A percentile compares a stretch with the other conserved stretches of the same genome.
phyloP scores from a whole-genome alignment of 2,329 filamentous ascomycete species.

The Diaporthe vaccinii region DNA sequence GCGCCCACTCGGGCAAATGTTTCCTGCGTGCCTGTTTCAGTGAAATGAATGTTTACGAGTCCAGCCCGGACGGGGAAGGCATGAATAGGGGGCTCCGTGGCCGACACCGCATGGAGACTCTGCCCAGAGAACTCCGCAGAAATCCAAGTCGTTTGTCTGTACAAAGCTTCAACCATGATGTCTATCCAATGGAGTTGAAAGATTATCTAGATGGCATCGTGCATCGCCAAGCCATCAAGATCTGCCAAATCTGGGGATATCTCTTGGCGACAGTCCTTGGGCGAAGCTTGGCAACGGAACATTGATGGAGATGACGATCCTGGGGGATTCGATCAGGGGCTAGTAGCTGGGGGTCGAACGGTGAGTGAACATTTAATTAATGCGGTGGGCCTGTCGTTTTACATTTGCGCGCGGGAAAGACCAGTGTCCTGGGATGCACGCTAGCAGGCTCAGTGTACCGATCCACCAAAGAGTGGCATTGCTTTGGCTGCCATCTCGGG shows the following conservation, averaged over 20 bases:
- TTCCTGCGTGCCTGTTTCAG: slow-evolving; percentile 33
- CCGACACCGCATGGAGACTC: background rate
- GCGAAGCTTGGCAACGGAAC: slow-evolving; percentile 14
- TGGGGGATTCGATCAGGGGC: background rate
- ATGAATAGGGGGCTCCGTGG: background rate
- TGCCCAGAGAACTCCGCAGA: background rate
- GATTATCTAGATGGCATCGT: background rate
- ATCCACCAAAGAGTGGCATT: background rate
- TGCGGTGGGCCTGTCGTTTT: slow-evolving; percentile 14
- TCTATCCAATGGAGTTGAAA: background rate
- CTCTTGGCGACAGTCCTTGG: slow-evolving; percentile 19
- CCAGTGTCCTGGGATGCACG: background rate
- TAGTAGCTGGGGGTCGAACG: background rate
- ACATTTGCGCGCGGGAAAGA: background rate
- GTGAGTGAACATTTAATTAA: slow-evolving; percentile 26
- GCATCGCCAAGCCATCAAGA: slow-evolving; percentile 5
- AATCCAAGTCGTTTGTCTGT: background rate
- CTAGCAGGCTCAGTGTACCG: background rate
- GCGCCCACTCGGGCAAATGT: slow-evolving; percentile 32
- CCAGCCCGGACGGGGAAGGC: background rate
- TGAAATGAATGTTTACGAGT: slow-evolving; percentile 33
- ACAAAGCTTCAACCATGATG: too few species aligned
- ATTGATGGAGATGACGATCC: background rate
- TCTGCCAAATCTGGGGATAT: slow-evolving; percentile 19
- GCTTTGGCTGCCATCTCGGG: background rate